Evolutionary conservation across 495 filamentous ascomycete species (phyloP).

Genomic region (Aeminium ludgeri): DNA sequence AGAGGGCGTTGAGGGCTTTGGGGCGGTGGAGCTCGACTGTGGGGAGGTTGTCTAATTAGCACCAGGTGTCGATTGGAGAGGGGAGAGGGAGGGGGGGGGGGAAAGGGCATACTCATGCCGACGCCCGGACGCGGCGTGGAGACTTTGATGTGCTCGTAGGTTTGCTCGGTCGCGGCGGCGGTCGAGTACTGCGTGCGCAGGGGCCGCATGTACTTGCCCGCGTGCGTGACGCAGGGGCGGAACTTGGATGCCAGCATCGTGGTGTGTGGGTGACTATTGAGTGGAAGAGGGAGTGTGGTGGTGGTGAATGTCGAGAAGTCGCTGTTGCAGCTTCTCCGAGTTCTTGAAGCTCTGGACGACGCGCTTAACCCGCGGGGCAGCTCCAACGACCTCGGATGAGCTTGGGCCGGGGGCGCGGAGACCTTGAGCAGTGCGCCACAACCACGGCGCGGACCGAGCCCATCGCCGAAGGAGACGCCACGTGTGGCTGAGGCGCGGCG

Average conservation of each 20-base stretch:
- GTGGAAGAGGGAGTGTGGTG: too few relatives aligned
- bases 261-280: too few relatives aligned
- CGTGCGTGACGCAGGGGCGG: conserved; percentile 43
- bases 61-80: not conserved
- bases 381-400: too few relatives aligned
- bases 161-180: conserved; percentile 27
- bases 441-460: too few relatives aligned
- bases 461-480: too few relatives aligned
- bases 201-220: conserved; percentile 28
- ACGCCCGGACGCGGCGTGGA: conserved; percentile 76
- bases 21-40: conserved; percentile 89
- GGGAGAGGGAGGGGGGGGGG: too few relatives aligned
- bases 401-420: too few relatives aligned
- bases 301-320: not conserved
- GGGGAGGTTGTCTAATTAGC: not conserved
- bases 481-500: too few relatives aligned
- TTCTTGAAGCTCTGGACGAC: too few relatives aligned
- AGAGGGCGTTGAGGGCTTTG: conserved; percentile 86
- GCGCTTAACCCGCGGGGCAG: too few relatives aligned
- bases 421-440: too few relatives aligned
- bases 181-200: conserved; percentile 38
- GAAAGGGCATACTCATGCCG: conserved; percentile 49
- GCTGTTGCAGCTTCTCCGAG: too few relatives aligned
- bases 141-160: conserved; percentile 68
- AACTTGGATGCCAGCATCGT: conserved; percentile 19